Conservation (phyloP, 371 early-diverging fungal species). For the Nematocida displodere region DNA sequence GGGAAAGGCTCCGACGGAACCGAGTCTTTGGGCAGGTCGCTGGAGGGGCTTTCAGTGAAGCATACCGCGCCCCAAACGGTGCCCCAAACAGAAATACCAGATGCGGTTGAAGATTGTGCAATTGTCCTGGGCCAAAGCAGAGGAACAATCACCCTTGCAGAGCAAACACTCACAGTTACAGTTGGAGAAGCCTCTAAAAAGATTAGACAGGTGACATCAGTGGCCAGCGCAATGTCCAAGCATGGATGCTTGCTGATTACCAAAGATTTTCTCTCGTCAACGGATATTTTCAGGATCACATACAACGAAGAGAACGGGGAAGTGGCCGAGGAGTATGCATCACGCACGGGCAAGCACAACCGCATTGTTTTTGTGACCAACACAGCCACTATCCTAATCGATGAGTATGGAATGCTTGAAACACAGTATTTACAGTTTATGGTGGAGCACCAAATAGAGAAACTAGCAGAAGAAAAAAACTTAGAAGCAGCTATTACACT, state of each 20-base stretch:
- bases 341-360: slow-evolving; percentile 23
- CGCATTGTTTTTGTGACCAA: slow-evolving; percentile 17
- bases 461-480: neutral
- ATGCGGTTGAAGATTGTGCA: too few relatives aligned
- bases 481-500: neutral
- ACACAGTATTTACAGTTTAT: slow-evolving; percentile 20
- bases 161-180: too few relatives aligned
- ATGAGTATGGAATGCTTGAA: slow-evolving; percentile 38
- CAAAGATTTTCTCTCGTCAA: neutral
- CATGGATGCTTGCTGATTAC: neutral
- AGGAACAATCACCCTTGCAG: too few relatives aligned
- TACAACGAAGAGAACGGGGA: too few relatives aligned
- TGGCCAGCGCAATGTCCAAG: neutral
- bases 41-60: too few relatives aligned
- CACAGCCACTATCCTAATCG: neutral
- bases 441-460: slow-evolving; percentile 2
- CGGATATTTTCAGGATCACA: slow-evolving; percentile 19
- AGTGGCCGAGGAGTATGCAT: neutral
- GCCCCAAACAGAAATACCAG: too few relatives aligned
- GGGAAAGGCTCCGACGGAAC: too few relatives aligned
- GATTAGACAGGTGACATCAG: neutral
- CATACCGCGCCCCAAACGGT: too few relatives aligned
- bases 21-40: too few relatives aligned
- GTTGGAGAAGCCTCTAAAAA: neutral
- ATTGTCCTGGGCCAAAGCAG: too few relatives aligned